A percentile compares a stretch with the other conserved stretches of the same genome.
Conservation (phyloP, 805 yeast genomes). For the Candida incommunis region DNA sequence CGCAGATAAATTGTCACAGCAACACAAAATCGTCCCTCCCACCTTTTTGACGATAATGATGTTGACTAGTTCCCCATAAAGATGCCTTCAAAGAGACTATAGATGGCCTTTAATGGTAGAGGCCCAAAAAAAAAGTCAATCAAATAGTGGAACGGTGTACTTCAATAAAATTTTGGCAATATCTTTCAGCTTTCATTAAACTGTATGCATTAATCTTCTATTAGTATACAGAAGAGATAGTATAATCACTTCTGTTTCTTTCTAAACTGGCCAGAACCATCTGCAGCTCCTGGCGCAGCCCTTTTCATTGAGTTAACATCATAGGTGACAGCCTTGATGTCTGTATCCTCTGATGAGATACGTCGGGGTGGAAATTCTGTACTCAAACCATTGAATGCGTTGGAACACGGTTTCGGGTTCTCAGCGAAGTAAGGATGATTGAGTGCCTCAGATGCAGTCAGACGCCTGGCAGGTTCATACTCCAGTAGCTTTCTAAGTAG, state of each 20-base stretch:
- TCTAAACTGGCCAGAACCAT: slow-evolving; percentile 10
- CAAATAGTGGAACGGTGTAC: too few relatives aligned
- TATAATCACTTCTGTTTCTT: slow-evolving; percentile 14
- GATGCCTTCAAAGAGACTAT: too few relatives aligned
- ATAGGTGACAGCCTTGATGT: slow-evolving; percentile 32
- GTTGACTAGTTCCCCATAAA: too few relatives aligned
- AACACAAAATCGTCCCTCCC: too few relatives aligned
- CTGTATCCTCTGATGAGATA: slow-evolving; percentile 77
- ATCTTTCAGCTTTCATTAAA: too few relatives aligned
- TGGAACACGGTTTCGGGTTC: slow-evolving; percentile 48
- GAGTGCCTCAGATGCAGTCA: slow-evolving; percentile 67
- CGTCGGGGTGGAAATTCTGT: slow-evolving; percentile 75
- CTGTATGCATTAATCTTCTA: too few relatives aligned
- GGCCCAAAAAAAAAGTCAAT: too few relatives aligned
- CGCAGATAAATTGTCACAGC: too few relatives aligned
- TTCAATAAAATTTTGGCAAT: too few relatives aligned
- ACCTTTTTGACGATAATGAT: too few relatives aligned
- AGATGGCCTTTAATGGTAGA: too few relatives aligned
- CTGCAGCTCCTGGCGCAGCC: slow-evolving; percentile 13
- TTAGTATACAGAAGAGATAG: too few relatives aligned
- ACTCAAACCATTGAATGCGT: slow-evolving; percentile 66
- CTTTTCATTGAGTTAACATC: slow-evolving; percentile 21
- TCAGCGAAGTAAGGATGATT: slow-evolving; percentile 70
- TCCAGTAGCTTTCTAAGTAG: slow-evolving; percentile 50
- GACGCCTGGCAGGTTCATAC: slow-evolving; percentile 70